Evolutionary conservation across 2,329 filamentous ascomycete species (phyloP), one percentile per base, ranked within the genome.

Genomic region (Lecanoromycetidae sp.): DNA sequence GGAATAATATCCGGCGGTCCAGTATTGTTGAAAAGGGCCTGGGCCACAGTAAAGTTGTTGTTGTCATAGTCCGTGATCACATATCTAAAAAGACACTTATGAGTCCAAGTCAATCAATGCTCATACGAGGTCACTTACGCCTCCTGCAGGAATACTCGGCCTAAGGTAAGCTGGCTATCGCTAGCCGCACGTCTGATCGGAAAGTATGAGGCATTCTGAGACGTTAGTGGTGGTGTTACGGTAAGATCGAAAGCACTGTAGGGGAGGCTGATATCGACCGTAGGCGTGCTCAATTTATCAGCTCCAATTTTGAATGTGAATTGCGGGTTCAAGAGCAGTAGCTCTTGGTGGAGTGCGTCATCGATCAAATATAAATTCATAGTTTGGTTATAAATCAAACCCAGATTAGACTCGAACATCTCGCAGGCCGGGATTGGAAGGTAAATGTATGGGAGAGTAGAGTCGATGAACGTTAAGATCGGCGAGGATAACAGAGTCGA

Each of bases 61-160:
- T 33, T 19, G 8, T 52, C 42, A 26, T 52, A 52, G 17, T 50
- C 37, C 19, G 43, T 35, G 27, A 47, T 49, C 23, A 52, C 9
- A 33, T 52, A 49, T 9, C 42, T 50, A 12, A 4, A 15, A 2
- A 15, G n/a, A n/a, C 20, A 12, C 2, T 47, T 13, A 42, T 26
- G 12, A 32, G 13, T 20, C 29, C 10, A 4, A 19, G 10, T 19
- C 10, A 23, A 5, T 3, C 5, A 10, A 17, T 5, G 2, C 2
- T 22, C 9, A 22, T 9, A n/a, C 7, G 2, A 17, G 23, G 13
- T 2, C 9, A 20, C 23, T 5, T 10, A 46, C 38, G 71, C 68
- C 55, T 74, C 71, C 54, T 74, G 71, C 25, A 75, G 55, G 47
- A 75, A 72, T 0, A 66, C 66, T 12, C 69, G 60, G 3, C 71